Evolutionary conservation across 2,329 filamentous ascomycete genomes (phyloP).

Genomic region (Monascus ruber): DNA sequence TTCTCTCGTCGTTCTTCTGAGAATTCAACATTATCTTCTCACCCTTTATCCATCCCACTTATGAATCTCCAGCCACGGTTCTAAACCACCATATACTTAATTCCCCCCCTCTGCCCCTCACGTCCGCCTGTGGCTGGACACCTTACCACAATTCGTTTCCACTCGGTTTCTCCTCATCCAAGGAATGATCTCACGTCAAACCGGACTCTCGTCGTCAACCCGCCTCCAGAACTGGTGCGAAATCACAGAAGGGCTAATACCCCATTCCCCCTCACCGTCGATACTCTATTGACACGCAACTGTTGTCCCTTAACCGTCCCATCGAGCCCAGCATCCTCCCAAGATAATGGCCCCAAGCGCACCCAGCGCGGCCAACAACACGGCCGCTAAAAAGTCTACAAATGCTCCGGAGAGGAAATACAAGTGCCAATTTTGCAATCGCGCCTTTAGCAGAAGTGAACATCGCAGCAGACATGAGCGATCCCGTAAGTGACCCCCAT

Average conservation of each 20-base stretch:
- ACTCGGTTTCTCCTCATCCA: conserved; percentile 19
- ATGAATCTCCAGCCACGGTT: conserved; percentile 10
- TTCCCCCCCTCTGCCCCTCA: conserved; percentile 1
- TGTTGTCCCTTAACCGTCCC: conserved; percentile 5
- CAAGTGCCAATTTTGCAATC: conserved; percentile 97
- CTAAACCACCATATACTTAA: not conserved
- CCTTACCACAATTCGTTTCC: conserved; percentile 13
- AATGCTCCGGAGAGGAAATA: conserved; percentile 91
- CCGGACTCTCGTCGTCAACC: conserved; percentile 28
- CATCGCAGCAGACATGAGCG: conserved; percentile 94
- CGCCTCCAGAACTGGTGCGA: conserved; percentile 33
- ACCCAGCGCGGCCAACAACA: conserved; percentile 55
- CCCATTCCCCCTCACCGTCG: conserved; percentile 16
- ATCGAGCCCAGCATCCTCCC: conserved; percentile 3
- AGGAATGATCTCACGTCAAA: conserved; percentile 35
- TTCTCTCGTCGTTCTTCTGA: conserved; percentile 2
- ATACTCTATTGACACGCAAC: conserved; percentile 15
- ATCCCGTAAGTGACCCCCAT: conserved; percentile 60
- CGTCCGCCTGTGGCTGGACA: conserved; percentile 33
- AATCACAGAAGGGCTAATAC: conserved; percentile 30
- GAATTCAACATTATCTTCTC: conserved; percentile 9
- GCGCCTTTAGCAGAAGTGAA: conserved; percentile 94
- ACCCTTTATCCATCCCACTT: conserved; percentile 6
- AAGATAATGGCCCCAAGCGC: conserved; percentile 34
- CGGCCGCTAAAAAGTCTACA: conserved; percentile 68